Evolutionary conservation across 768 basidiomycete genomes (phyloP), one percentile per base, ranked within the genome.

Genomic region (Mycena filopes): DNA sequence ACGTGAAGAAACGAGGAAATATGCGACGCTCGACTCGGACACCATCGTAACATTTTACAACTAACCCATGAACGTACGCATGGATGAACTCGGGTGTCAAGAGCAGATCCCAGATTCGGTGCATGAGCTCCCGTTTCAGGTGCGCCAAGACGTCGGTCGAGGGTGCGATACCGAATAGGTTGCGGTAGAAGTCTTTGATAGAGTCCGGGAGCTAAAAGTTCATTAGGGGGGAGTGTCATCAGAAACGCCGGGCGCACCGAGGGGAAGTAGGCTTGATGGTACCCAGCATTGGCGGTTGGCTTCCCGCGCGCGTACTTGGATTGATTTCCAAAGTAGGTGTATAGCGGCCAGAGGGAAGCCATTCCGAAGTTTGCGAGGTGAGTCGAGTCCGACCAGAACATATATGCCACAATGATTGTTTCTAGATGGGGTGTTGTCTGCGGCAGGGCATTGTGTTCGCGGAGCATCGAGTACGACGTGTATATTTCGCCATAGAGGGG

Each of bases 91-190:
- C 71, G 18, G 63, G 61, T 20, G 65, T 63, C 4, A 77, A 58
- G 5, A 77, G 43, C 12, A 71, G 46, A 18, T 58, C 47, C 76
- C 75, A 79, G 18, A 72, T 45, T 8, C 45, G 73, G 49, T 80
- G 79, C 40, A 78, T 67, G 1, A 80, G 63, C 43, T 80, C 78
- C 0, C 73, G 74, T 10, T 69, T 55, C 46, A 77, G 75, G 57
- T 81, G 78, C 0, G 73, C 71, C 9, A 80, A 40, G 1, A 78
- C 63, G 1, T 67, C 67, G 0, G 40, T 38, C 3, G 72, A 60
- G 2, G 75, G 60, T 38, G 41, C 49, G 21, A 47, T 49, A 21
- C 55, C 45, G 50, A 54, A 66, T 26, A 31, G 49, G 2, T 58
- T n/a, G 0, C 38, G 48, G 36, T 66, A 73, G 46, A 71, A 69